These are phyloP conservation scores for Hypoxylon sp. DNA, from an alignment of 2,329 filamentous ascomycete genomes.

Conservation along the genomic window DNA sequence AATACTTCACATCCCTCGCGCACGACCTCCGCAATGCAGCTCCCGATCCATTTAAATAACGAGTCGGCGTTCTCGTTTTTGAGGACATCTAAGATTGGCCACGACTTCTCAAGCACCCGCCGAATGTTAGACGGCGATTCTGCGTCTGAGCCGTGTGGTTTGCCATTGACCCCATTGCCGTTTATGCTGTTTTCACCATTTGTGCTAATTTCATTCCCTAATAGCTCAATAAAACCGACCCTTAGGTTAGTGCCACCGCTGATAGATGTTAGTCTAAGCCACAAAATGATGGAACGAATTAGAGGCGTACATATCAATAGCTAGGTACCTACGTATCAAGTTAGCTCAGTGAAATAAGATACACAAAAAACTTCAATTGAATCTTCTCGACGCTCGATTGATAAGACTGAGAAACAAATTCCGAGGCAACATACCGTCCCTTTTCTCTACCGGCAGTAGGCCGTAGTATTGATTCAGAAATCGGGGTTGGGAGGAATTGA, in stretches of 20 bases:
- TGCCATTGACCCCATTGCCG: conserved; percentile 29
- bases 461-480: conserved; percentile 71
- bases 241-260: conserved; percentile 78
- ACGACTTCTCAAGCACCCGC: conserved; percentile 76
- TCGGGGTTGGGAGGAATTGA: conserved; percentile 74
- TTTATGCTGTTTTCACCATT: conserved; percentile 41
- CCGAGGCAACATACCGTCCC: conserved; percentile 63
- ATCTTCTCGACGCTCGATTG: neutral
- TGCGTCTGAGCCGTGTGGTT: conserved; percentile 27
- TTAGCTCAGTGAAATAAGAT: conserved; percentile 41
- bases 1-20: conserved; percentile 66
- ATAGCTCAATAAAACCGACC: conserved; percentile 76
- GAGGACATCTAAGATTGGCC: conserved; percentile 80
- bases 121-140: conserved; percentile 61
- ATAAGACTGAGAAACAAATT: conserved; percentile 1
- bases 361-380: conserved; percentile 25
- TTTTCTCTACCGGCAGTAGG: conserved; percentile 61
- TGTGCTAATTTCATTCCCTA: conserved; percentile 56
- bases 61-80: conserved; percentile 82
- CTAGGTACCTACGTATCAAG: conserved; percentile 65
- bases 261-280: conserved; percentile 52
- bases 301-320: conserved; percentile 74
- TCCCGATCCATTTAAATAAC: conserved; percentile 85
- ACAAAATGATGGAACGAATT: conserved; percentile 2
- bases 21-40: conserved; percentile 82